phyloP scores from a whole-genome alignment of 768 basidiomycete species.

The Hemileccinum rubropunctum region DNA sequence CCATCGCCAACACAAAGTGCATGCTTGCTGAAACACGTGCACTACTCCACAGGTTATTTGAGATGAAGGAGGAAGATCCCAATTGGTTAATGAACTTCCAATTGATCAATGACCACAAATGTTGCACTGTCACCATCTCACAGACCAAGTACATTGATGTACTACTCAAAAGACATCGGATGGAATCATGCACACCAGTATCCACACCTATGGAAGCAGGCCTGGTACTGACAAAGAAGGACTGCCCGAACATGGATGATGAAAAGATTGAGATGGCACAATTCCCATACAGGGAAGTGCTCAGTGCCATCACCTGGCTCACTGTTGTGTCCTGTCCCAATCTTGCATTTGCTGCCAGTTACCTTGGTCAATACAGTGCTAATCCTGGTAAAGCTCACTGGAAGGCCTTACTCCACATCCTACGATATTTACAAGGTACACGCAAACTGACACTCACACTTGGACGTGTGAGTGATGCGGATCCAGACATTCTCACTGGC shows the following conservation, averaged over 20 bases:
- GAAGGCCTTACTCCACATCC: slow-evolving; percentile 12
- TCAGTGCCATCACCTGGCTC: slow-evolving; percentile 2
- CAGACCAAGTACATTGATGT: too few species aligned
- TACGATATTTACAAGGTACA: slow-evolving; percentile 7
- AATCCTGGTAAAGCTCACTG: slow-evolving; percentile 8
- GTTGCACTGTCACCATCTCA: too few species aligned
- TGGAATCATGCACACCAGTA: too few species aligned
- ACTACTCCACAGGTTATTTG: too few species aligned
- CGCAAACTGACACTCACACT: not conserved
- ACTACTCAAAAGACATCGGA: too few species aligned
- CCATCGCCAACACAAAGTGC: too few species aligned
- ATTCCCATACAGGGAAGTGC: not conserved
- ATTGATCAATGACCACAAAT: too few species aligned
- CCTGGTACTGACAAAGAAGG: not conserved
- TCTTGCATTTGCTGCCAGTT: not conserved
- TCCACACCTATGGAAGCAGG: too few species aligned
- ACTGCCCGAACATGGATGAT: not conserved
- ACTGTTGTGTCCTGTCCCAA: not conserved
- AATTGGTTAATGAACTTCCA: too few species aligned
- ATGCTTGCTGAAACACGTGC: too few species aligned
- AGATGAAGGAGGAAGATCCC: too few species aligned
- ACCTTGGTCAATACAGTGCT: not conserved
- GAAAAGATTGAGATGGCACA: not conserved
- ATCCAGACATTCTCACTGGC: slow-evolving; percentile 27
- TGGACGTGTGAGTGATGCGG: slow-evolving; percentile 1